Evolutionary conservation across 2,329 filamentous ascomycete genomes (phyloP).

Genomic region (Colletotrichum sp.): DNA sequence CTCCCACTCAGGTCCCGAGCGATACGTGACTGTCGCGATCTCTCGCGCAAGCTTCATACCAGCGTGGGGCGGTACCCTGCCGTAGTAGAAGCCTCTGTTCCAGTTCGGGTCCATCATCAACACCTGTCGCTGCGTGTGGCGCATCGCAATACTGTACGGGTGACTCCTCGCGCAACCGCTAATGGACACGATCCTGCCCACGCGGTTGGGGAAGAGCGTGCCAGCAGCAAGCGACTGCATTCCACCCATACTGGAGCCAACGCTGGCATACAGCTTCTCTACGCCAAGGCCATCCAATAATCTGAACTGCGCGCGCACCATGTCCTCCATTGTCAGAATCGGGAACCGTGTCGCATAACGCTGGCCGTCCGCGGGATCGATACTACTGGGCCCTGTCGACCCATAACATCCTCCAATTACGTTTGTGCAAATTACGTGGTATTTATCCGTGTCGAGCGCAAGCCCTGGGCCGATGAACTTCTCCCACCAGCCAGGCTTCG

Average conservation of each 20-base stretch:
- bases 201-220: constrained; percentile 79
- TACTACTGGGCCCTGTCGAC: constrained; percentile 86
- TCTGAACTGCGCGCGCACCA: constrained; percentile 94
- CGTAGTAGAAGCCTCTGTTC: constrained; percentile 95
- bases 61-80: constrained; percentile 83
- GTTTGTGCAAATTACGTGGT: constrained; percentile 95
- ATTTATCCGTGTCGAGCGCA: constrained; percentile 87
- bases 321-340: constrained; percentile 94
- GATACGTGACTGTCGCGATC: constrained; percentile 97
- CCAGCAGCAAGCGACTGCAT: constrained; percentile 96
- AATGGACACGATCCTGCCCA: constrained; percentile 84
- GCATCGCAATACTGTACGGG: constrained; percentile 98
- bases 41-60: constrained; percentile 98
- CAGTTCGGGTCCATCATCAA: constrained; percentile 99
- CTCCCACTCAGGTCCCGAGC: constrained; percentile 97
- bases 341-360: constrained; percentile 94
- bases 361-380: constrained; percentile 87
- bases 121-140: constrained; percentile 95
- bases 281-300: constrained; percentile 83
- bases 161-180: constrained; percentile 94
- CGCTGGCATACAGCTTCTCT: constrained; percentile 82
- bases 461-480: constrained; percentile 91
- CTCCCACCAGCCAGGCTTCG: constrained; percentile 97
- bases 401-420: constrained; percentile 96
- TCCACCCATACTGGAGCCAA: constrained; percentile 96